phyloP scores from a whole-genome alignment of 495 filamentous ascomycete species.

The Platismatia glauca region DNA sequence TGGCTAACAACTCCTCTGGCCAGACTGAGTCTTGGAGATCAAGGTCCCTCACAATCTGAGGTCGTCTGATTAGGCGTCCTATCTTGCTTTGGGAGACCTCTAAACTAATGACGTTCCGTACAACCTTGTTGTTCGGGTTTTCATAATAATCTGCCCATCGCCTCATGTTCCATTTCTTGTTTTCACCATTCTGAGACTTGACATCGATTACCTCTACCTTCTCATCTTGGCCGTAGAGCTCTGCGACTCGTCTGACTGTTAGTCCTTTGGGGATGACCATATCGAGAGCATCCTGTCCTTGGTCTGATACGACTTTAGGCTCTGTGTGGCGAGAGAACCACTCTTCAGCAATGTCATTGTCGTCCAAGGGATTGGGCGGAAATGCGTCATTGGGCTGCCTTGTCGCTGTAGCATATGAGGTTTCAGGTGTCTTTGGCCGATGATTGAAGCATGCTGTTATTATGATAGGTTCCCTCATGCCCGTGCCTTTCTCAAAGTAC shows the following conservation, averaged over 20 bases:
- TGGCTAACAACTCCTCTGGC: conserved; percentile 51
- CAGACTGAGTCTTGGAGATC: conserved; percentile 67
- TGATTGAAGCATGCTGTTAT: conserved; percentile 60
- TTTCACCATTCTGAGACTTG: conserved; percentile 62
- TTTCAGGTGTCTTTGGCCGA: conserved; percentile 29
- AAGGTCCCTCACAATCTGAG: conserved; percentile 61
- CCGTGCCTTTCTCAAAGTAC: conserved; percentile 55
- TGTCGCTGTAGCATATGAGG: conserved; percentile 13
- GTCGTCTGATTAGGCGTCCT: conserved; percentile 56
- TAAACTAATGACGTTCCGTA: conserved; percentile 69
- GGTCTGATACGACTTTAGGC: conserved; percentile 43
- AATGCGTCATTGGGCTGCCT: background rate
- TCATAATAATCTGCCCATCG: conserved; percentile 73
- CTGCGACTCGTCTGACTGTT: conserved; percentile 56
- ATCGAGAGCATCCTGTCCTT: conserved; percentile 58
- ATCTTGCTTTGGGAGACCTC: conserved; percentile 63
- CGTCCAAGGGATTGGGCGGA: conserved; percentile 6
- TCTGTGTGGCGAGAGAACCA: conserved; percentile 27
- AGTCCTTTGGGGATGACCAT: conserved; percentile 66
- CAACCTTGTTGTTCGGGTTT: conserved; percentile 49
- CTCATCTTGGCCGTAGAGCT: conserved; percentile 58
- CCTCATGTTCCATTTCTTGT: conserved; percentile 60
- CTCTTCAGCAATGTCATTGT: conserved; percentile 22
- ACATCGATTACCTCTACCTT: conserved; percentile 68
- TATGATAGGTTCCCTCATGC: conserved; percentile 63